Base-by-base conservation (phyloP, 1,284 basidiomycete genomes). In the Trametes pubescens region DNA sequence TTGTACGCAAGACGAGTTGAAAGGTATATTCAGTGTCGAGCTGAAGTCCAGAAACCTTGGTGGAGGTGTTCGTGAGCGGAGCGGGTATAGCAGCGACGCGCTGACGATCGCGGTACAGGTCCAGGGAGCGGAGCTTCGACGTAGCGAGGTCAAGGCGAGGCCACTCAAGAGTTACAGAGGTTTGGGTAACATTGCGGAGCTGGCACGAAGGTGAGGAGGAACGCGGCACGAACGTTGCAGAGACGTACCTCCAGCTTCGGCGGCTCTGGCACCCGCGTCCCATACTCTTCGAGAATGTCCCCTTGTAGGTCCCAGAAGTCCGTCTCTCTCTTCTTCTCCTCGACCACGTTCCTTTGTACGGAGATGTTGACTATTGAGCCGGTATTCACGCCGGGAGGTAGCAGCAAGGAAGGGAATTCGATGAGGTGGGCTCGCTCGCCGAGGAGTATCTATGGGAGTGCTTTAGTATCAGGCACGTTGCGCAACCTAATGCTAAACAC, bases 361-460 rank as follows among this genome's bases (percentile, higher is more conserved):
- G 94, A 90, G 75, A 98, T 98, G 74, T 95, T 97, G 70, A 98
- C 93, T 70, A 98, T 98, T n/a, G 95, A 97, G 10, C 96, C 96
- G 0, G 95, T 88, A 4, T 92, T 89, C 1, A 94, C 90, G 18
- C 95, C 95, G 0, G 95, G 92, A 2, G 95, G 96, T 13, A 98
- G 82, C 1, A 98, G 85, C 29, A 98, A 83, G 0, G 96, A 98
- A 0, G 96, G 96, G 76, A 98, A 98, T 78, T 98, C 96, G 73
- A 98, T 96, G 38, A 97, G 84, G 74, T 98, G 95, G 6, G 95
- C 95, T 49, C 94, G 87, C 75, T 96, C 94, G 8, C 95, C 95
- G 5, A 97, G 86, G 10, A 97, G 85, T 69, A 96, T 96, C 93
- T 94, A 75, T 21, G 37, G 14, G 32, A 24, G 26, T 58, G 56